Evolutionary conservation across 345 rosid genomes (phyloP).

Genomic region (Populus nigra): DNA sequence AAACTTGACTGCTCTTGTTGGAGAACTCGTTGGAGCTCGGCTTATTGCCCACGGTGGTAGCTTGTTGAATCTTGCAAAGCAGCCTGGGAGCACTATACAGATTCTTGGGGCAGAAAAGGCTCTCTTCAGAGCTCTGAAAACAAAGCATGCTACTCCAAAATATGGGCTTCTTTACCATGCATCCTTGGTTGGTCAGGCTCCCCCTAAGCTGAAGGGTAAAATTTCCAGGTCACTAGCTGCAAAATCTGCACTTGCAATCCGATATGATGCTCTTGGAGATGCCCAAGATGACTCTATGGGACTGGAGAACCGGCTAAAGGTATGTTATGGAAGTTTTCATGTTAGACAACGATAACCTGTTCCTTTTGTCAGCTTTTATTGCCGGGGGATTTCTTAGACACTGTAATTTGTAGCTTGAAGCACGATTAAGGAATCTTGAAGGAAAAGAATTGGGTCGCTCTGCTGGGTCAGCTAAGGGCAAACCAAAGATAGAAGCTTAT

Average conservation of each 20-base stretch:
- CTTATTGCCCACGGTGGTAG: conserved; percentile 94
- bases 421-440: conserved; percentile 73
- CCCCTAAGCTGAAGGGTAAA: conserved; percentile 78
- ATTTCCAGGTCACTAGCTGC: conserved; percentile 89
- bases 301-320: conserved; percentile 77
- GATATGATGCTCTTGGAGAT: conserved; percentile 90
- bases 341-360: neutral
- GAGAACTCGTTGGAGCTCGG: conserved; percentile 96
- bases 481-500: conserved; percentile 83
- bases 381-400: neutral
- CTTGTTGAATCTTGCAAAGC: conserved; percentile 84
- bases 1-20: conserved; percentile 88
- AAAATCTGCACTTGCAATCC: conserved; percentile 70
- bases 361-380: neutral
- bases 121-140: conserved; percentile 85
- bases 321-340: conserved; percentile 13
- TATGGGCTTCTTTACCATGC: conserved; percentile 89
- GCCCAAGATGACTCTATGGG: conserved; percentile 75
- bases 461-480: conserved; percentile 86
- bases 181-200: conserved; percentile 86
- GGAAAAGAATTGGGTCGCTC: conserved; percentile 69
- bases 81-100: conserved; percentile 92
- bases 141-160: conserved; percentile 91
- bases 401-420: conserved; percentile 58
- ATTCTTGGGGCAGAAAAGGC: conserved; percentile 96